Evolutionary conservation across 805 yeast species (phyloP).

Genomic region (Candida silvicultrix): DNA sequence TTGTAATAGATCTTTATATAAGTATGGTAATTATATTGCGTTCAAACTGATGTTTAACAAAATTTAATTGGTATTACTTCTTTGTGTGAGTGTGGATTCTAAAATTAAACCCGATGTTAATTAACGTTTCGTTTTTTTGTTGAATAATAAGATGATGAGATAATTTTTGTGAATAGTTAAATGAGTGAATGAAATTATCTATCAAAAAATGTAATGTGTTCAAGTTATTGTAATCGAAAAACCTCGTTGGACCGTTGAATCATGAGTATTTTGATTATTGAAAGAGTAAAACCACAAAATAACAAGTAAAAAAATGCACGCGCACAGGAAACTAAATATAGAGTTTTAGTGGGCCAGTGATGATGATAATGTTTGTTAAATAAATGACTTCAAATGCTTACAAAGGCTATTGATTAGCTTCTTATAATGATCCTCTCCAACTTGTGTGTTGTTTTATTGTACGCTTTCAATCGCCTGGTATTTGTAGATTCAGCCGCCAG

Average conservation of each 20-base stretch:
- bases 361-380: neutral
- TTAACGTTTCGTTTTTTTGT: too few species aligned
- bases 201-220: neutral
- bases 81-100: too few species aligned
- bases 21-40: too few species aligned
- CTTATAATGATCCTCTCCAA: too few species aligned
- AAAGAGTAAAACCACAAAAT: neutral
- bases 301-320: neutral
- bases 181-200: conserved; percentile 1
- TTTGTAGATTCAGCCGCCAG: neutral
- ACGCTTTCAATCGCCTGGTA: neutral
- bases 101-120: too few species aligned
- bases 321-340: neutral
- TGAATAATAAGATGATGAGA: neutral
- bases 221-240: neutral
- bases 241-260: neutral
- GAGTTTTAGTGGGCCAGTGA: neutral
- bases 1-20: neutral
- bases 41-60: too few species aligned
- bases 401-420: too few species aligned
- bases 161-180: neutral
- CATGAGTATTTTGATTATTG: neutral
- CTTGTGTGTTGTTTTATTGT: neutral
- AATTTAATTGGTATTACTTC: too few species aligned
- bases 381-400: too few species aligned